Conservation (phyloP, 2,329 filamentous ascomycete genomes). For the Neoascochyta sp. region DNA sequence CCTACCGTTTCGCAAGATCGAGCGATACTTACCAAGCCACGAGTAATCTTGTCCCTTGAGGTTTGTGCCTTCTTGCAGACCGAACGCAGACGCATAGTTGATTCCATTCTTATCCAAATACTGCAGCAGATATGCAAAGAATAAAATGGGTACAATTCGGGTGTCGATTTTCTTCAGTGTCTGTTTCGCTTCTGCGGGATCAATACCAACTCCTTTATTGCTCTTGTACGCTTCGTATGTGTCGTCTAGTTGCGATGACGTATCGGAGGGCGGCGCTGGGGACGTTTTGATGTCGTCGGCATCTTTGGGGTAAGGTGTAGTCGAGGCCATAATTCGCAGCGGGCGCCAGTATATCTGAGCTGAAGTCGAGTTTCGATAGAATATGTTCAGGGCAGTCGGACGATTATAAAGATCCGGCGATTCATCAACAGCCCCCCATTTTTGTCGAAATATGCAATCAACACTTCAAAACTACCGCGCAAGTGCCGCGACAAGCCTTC, state of each 20-base stretch:
- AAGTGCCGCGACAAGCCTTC: no score
- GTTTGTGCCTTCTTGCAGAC: constrained; percentile 47
- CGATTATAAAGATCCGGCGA: no score
- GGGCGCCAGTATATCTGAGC: no score
- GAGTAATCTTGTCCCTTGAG: constrained; percentile 31
- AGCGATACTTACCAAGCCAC: constrained; percentile 9
- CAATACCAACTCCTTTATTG: constrained; percentile 15
- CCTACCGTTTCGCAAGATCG: background rate
- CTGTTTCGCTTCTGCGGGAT: constrained; percentile 24
- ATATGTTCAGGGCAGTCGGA: no score
- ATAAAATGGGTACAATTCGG: constrained; percentile 30
- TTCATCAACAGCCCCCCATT: no score
- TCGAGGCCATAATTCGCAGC: constrained; percentile 16
- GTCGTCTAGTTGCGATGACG: constrained; percentile 29
- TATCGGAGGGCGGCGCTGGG: constrained; percentile 13
- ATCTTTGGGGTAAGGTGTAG: constrained; percentile 11
- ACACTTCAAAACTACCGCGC: no score
- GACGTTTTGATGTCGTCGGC: constrained; percentile 16
- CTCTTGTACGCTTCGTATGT: constrained; percentile 32
- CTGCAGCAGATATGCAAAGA: constrained; percentile 39
- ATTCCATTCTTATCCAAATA: constrained; percentile 48
- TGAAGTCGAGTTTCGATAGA: no score
- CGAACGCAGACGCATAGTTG: constrained; percentile 52
- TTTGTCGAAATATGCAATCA: no score
- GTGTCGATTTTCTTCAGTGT: constrained; percentile 30